Conservation (phyloP, 2,329 filamentous ascomycete species). For the Aulographum hederae region DNA sequence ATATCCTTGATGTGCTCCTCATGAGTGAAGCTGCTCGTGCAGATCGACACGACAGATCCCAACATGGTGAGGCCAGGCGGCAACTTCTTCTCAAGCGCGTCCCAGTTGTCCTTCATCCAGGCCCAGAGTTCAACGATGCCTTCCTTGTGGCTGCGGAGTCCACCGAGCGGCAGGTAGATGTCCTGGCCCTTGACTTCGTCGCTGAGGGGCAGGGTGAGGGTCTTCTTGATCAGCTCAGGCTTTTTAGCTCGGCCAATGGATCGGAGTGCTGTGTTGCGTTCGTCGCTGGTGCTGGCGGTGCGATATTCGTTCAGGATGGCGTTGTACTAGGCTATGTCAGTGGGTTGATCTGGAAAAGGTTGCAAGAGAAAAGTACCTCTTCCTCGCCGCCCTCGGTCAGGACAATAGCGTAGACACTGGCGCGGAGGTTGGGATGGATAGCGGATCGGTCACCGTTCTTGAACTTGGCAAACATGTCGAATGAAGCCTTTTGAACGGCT, state of each 20-base stretch:
- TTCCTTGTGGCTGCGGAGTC: conserved; percentile 56
- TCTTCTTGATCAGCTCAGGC: conserved; percentile 64
- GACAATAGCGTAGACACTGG: conserved; percentile 70
- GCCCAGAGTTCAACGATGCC: conserved; percentile 66
- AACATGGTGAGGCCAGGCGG: conserved; percentile 79
- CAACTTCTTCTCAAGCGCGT: conserved; percentile 59
- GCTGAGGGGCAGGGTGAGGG: conserved; percentile 55
- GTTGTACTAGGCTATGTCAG: conserved; percentile 41
- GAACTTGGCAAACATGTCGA: conserved; percentile 82
- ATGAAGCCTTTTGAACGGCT: conserved; percentile 57
- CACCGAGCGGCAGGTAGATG: conserved; percentile 72
- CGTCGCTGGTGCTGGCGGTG: conserved; percentile 58
- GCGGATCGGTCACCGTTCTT: conserved; percentile 60
- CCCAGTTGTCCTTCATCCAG: conserved; percentile 83
- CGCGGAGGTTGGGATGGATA: conserved; percentile 80
- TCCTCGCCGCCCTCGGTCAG: conserved; percentile 70
- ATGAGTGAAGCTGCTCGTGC: conserved; percentile 63
- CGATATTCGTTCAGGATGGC: conserved; percentile 58
- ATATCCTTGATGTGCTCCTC: conserved; percentile 59
- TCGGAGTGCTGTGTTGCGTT: conserved; percentile 82
- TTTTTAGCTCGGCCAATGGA: conserved; percentile 62
- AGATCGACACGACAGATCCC: conserved; percentile 65
- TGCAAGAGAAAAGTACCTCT: conserved; percentile 36
- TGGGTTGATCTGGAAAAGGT: neutral
- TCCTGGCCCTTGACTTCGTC: conserved; percentile 86